Percentiles rank a stretch among this genome's conserved stretches.
phyloP scores from a whole-genome alignment of 768 basidiomycete genomes.

The Calocera viscosa region DNA sequence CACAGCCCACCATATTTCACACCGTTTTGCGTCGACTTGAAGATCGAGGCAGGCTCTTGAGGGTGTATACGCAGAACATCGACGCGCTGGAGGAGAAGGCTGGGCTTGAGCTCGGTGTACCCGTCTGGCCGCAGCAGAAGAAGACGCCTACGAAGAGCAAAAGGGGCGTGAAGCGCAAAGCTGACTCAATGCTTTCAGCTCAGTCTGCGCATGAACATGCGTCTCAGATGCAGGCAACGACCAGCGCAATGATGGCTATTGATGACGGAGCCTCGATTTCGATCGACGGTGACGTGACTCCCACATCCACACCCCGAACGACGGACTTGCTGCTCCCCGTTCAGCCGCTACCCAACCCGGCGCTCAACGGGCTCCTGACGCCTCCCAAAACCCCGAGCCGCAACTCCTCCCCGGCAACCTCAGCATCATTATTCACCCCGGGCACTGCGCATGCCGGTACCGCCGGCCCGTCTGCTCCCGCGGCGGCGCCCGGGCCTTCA shows the following conservation, averaged over 20 bases:
- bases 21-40: constrained; percentile 60
- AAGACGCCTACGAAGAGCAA: constrained; percentile 32
- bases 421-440: neutral
- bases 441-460: neutral
- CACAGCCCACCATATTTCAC: constrained; percentile 73
- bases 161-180: constrained; percentile 23
- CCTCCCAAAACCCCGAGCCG: neutral
- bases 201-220: neutral
- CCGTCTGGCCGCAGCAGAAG: constrained; percentile 48
- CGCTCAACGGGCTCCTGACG: constrained; percentile 2
- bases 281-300: neutral
- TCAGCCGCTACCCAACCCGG: constrained; percentile 5
- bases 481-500: constrained; percentile 25
- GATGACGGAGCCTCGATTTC: neutral
- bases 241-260: neutral
- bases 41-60: constrained; percentile 57
- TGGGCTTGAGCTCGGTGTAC: constrained; percentile 80
- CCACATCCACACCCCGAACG: neutral
- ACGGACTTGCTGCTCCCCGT: neutral
- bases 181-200: constrained; percentile 12
- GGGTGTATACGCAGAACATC: constrained; percentile 91
- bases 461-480: neutral
- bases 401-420: constrained; percentile 15
- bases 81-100: constrained; percentile 77
- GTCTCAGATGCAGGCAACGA: constrained; percentile 1